Base-by-base conservation (phyloP, 2,329 filamentous ascomycete genomes). In the Monosporascus cannonballus region DNA sequence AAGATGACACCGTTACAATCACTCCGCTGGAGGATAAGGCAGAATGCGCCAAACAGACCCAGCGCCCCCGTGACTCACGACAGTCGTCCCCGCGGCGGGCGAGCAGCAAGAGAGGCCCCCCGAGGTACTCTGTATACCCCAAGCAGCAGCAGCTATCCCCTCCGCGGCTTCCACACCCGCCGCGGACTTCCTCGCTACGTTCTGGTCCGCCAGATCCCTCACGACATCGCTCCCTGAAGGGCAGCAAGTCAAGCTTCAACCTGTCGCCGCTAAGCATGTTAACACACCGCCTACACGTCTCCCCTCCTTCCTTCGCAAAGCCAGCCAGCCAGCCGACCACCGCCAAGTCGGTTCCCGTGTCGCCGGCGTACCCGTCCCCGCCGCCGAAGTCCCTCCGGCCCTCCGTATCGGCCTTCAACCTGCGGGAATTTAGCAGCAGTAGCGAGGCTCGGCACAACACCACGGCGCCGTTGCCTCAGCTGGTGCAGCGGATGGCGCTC, bases 91-190 rank as follows among this genome's bases (percentile, higher is more conserved):
- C 55, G 15, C 58, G 58, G 37, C 55, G 49, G 6, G 49, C 53
- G 34, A 54, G 53, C 1, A 59, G 56, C 24, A 46, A 46, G 47
- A 58, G 55, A 41, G 53, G 49, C 41, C 27, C 59, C 3, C 48
- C 50, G 18, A 69, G 67, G 3, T 75, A 75, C 54, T 74, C 74
- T 1, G 66, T 73, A 39, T 76, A 74, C 53, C 73, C 74, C 5
- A 75, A 70, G 59, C 57, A 64, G n/a, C 48, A 59, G 22, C 51
- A 55, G 4, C 41, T 37, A 5, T 52, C 47, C 17, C 25, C 55
- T 7, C 51, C 49, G 2, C 59, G 58, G 30, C 54, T 63, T 6
- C 55, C 60, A 2, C 64, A 71, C 7, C 71, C 71, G 15, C 68
- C 71, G 41, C 65, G 67, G 36, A 66, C 61, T 39, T 65, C 66